Evolutionary conservation across 2,329 filamentous ascomycete species (phyloP).

Genomic region (Verticillium tricorpus): DNA sequence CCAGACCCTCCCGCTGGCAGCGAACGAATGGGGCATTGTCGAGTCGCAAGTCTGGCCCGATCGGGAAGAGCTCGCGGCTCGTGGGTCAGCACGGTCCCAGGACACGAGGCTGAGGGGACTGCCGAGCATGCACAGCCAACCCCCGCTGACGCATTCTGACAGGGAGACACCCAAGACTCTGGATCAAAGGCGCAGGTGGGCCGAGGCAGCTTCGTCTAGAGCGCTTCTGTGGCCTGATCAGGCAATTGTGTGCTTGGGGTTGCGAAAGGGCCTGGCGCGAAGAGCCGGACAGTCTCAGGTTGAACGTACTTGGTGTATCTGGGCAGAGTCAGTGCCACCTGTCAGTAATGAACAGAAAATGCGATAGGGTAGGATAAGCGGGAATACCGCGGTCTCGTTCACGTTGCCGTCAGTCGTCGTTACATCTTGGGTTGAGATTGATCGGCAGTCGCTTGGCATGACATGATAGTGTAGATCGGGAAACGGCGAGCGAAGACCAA

Average conservation of each 20-base stretch:
- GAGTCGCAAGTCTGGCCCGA: constrained; percentile 12
- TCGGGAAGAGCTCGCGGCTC: constrained; percentile 8
- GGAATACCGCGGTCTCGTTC: not conserved
- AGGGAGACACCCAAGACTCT: not conserved
- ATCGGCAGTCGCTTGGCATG: not conserved
- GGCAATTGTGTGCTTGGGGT: not conserved
- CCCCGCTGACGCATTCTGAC: not conserved
- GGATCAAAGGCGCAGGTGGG: not conserved
- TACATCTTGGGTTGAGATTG: not conserved
- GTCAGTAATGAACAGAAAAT: not conserved
- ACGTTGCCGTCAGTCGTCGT: not conserved
- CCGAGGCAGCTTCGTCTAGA: not conserved
- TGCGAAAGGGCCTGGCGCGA: not conserved
- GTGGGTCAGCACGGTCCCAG: constrained; percentile 7
- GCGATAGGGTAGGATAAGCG: not conserved
- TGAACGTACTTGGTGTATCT: not conserved
- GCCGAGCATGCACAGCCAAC: not conserved
- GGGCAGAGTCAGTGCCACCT: not conserved
- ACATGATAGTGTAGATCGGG: not conserved
- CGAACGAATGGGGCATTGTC: constrained; percentile 1
- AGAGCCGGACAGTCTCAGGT: not conserved
- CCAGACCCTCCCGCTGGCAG: not conserved
- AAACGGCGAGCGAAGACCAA: too few relatives aligned
- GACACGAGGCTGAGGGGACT: not conserved
- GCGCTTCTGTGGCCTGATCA: not conserved